phyloP scores from a whole-genome alignment of 805 yeast genomes.

The Pichia kluyveri region DNA sequence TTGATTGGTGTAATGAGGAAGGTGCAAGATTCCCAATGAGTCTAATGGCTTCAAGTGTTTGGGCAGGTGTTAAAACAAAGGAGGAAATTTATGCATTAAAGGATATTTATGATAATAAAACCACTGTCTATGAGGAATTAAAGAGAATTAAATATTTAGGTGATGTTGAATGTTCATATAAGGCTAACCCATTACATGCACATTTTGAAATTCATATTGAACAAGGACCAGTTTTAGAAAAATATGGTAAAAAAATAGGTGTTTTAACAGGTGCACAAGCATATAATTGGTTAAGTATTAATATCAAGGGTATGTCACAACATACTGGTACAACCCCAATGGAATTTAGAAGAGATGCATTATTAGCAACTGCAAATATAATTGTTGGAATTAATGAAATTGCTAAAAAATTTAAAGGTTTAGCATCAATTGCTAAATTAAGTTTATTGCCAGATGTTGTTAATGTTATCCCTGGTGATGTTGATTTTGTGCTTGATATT shows the following conservation, averaged over 20 bases:
- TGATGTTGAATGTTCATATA: conserved; percentile 35
- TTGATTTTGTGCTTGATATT: conserved; percentile 50
- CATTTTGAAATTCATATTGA: conserved; percentile 73
- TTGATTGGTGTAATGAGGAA: conserved; percentile 72
- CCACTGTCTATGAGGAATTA: conserved; percentile 45
- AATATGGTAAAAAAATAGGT: conserved; percentile 47
- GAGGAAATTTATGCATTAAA: conserved; percentile 42
- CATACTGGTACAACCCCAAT: conserved; percentile 74
- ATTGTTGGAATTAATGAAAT: conserved; percentile 46
- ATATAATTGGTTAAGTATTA: conserved; percentile 50
- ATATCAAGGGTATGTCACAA: conserved; percentile 53
- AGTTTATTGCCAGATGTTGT: conserved; percentile 51
- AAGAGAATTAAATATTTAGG: conserved; percentile 59
- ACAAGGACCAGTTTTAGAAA: conserved; percentile 66
- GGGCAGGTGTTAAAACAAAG: conserved; percentile 44
- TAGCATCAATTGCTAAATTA: conserved; percentile 52
- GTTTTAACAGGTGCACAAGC: conserved; percentile 62
- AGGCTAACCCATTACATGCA: conserved; percentile 48
- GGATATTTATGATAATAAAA: conserved; percentile 44
- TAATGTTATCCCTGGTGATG: conserved; percentile 59
- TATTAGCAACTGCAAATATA: conserved; percentile 49
- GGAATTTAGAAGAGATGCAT: conserved; percentile 49
- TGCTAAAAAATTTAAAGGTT: conserved; percentile 42
- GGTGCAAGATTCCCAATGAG: conserved; percentile 71
- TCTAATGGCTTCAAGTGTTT: conserved; percentile 58